Conservation (phyloP, 1,284 basidiomycete genomes). For the Sporisorium exsertum region DNA sequence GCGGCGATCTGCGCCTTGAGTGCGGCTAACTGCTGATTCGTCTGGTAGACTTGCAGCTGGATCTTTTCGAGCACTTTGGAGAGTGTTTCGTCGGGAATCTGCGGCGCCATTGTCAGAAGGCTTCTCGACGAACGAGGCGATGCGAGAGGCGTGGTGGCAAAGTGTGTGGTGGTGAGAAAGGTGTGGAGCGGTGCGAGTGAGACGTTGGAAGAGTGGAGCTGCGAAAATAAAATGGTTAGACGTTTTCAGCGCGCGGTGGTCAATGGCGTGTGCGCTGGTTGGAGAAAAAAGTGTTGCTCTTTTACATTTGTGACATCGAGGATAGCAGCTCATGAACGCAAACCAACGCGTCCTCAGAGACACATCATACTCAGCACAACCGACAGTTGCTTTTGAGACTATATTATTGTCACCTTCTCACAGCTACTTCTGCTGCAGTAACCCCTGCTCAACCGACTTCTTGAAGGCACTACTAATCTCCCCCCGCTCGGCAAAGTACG, state of each 20-base stretch:
- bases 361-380: neutral
- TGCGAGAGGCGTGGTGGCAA: neutral
- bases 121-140: neutral
- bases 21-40: constrained; percentile 39
- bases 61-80: constrained; percentile 45
- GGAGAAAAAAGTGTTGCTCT: neutral
- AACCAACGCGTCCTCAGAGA: neutral
- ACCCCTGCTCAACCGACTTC: constrained; percentile 32
- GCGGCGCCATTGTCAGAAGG: neutral
- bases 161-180: neutral
- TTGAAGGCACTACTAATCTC: constrained; percentile 56
- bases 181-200: neutral
- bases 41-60: constrained; percentile 42
- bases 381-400: neutral
- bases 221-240: too few species aligned
- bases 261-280: neutral
- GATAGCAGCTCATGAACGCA: too few species aligned
- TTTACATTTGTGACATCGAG: too few species aligned
- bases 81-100: constrained; percentile 43
- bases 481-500: constrained; percentile 62
- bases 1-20: constrained; percentile 35
- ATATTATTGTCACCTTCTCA: neutral
- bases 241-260: neutral
- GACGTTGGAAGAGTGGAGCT: neutral
- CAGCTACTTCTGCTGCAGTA: constrained; percentile 7